Evolutionary conservation across 2,329 filamentous ascomycete genomes (phyloP), one percentile per base, ranked within the genome.

Genomic region (Epichloe sylvatica): DNA sequence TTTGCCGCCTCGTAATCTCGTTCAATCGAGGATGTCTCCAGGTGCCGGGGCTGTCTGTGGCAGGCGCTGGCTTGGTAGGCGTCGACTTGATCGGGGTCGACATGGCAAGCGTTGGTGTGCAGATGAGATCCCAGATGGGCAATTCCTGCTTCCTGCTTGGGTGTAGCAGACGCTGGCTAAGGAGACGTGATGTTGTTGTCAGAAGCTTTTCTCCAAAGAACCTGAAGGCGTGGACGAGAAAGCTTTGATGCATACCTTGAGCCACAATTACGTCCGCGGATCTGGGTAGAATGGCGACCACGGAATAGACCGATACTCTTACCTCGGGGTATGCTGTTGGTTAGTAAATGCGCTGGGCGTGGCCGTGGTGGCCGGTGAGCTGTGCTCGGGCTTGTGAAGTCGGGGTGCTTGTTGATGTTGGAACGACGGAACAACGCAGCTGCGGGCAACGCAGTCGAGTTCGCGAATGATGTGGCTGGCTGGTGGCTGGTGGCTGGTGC

Each of bases 11-110:
- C 15, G 85, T 81, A 62, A 98, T 94, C 67, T 97, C 91, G 60
- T 88, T 77, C 55, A 96, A 76, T 54, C 84, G 81, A 35, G 92
- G 92, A 65, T 98, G 92, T 61, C 82, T 80, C 91, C 92, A 98
- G 62, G 83, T 87, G 49, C 91, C 90, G 6, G 86, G 77, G 58
- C 76, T 80, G 48, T 80, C 77, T 30, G 66, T 61, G 21, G 60
- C 54, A 1, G 66, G 55, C 17, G 64, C 51, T 41, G 66, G 63
- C 64, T 73, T 62, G 62, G 74, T 53, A 55, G 76, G 60, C 56
- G 68, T 70, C 36, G 61, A 58, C 51, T 51, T 60, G 50, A 58
- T 50, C 13, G 61, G 61, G 34, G 62, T 62, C 34, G 64, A 55
- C 65, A 67, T 66, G 45, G 12, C 46, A 39, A 9, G 19, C 30